phyloP scores from a whole-genome alignment of 2,329 filamentous ascomycete genomes.

The Phyllosticta citriasiana region DNA sequence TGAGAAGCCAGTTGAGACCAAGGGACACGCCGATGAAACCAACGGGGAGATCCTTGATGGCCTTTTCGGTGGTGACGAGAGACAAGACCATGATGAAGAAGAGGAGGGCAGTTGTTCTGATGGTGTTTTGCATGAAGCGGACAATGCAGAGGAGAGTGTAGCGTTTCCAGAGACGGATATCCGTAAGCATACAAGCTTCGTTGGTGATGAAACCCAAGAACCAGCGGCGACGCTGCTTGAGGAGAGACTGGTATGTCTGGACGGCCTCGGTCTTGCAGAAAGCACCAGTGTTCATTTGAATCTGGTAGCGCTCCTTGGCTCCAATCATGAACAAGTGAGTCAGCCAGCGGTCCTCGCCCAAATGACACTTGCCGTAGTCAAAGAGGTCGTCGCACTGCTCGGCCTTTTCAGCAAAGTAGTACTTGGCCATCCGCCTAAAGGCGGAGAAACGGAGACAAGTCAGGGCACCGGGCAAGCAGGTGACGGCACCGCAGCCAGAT shows the following conservation, averaged over 20 bases:
- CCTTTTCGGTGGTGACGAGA: conserved; percentile 73
- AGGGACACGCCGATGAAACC: conserved; percentile 90
- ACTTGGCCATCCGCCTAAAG: conserved; percentile 92
- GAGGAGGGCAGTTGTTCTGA: conserved; percentile 82
- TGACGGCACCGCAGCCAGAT: conserved; percentile 86
- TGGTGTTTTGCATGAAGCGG: conserved; percentile 91
- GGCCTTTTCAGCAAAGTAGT: conserved; percentile 95
- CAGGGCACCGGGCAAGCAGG: conserved; percentile 87
- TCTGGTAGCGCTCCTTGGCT: conserved; percentile 84
- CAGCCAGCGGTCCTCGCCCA: conserved; percentile 93
- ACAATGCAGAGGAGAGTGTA: conserved; percentile 82
- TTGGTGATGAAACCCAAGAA: conserved; percentile 97
- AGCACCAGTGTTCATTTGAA: conserved; percentile 93
- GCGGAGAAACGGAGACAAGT: conserved; percentile 94
- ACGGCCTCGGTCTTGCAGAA: conserved; percentile 99
- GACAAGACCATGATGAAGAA: conserved; percentile 92
- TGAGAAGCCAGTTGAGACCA: conserved; percentile 86
- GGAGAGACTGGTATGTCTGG: conserved; percentile 70
- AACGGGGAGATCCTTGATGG: conserved; percentile 68
- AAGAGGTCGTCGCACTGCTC: conserved; percentile 94
- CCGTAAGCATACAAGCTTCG: conserved; percentile 95
- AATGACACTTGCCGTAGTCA: conserved; percentile 89
- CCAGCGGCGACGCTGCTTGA: conserved; percentile 94
- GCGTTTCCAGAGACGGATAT: conserved; percentile 79
- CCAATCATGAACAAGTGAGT: conserved; percentile 99